phyloP scores from a whole-genome alignment of 495 filamentous ascomycete species.

The Wilcoxina mikolae region DNA sequence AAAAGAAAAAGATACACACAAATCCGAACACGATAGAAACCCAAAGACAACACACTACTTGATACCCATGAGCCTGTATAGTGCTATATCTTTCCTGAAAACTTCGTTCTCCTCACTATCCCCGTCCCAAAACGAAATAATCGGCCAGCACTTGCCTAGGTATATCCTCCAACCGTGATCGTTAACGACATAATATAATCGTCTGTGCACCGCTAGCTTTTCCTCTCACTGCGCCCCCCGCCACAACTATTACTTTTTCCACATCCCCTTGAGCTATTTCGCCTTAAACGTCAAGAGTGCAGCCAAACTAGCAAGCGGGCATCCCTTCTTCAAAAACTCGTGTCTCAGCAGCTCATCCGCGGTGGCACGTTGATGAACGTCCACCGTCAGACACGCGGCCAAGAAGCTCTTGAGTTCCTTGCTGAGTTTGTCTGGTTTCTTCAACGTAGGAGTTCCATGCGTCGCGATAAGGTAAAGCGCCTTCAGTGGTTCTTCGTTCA shows the following conservation, averaged over 20 bases:
- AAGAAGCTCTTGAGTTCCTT: conserved; percentile 94
- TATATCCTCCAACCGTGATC: too few relatives aligned
- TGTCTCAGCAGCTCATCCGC: conserved; percentile 72
- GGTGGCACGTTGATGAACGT: conserved; percentile 85
- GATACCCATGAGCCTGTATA: too few relatives aligned
- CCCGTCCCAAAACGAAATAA: too few relatives aligned
- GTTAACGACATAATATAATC: too few relatives aligned
- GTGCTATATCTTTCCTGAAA: too few relatives aligned
- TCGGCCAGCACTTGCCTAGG: too few relatives aligned
- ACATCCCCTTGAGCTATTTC: conserved; percentile 15
- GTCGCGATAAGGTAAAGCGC: conserved; percentile 94
- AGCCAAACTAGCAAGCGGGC: conserved; percentile 62
- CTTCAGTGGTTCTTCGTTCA: conserved; percentile 96
- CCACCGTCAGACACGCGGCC: conserved; percentile 87
- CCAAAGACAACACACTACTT: too few relatives aligned
- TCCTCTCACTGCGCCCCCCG: too few relatives aligned
- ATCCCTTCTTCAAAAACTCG: conserved; percentile 65
- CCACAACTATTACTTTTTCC: conserved; percentile 25
- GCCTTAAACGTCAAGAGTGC: conserved; percentile 69
- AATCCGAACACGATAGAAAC: too few relatives aligned
- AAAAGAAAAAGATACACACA: neutral
- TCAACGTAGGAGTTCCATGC: conserved; percentile 87
- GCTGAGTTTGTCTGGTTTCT: conserved; percentile 92
- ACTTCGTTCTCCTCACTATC: too few relatives aligned
- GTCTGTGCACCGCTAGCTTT: too few relatives aligned